Base-by-base conservation (phyloP, 1,284 basidiomycete species). In the Austroboletus novae-zelandiae region DNA sequence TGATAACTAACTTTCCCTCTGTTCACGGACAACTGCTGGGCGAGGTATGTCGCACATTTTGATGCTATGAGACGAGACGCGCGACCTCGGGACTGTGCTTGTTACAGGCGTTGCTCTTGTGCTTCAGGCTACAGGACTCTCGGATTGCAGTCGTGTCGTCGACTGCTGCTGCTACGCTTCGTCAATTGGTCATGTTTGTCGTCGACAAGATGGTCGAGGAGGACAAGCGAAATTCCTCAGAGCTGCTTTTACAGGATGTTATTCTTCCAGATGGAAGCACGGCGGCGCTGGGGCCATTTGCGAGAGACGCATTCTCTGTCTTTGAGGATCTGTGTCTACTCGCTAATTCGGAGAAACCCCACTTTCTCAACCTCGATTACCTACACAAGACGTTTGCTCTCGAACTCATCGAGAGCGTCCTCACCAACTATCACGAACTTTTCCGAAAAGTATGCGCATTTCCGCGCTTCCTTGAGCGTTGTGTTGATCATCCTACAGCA, bases 171-270 rank as follows among this genome's bases (percentile, higher is more conserved):
- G 96, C 97, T 0, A 98, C 95, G 0, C 79, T 99, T 8, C 87
- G 96, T 2, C 96, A 98, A 68, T 80, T 97, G 1, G 92, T 99
- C 48, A 98, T 99, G 94, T 91, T 97, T 58, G 87, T 98, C 13
- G 92, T 98, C 45, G 96, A 99, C 72, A 95, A 97, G 63, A 89
- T 98, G 63, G 83, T 86, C 2, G 80, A 84, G 17, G 91, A 95
- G 65, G 91, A 94, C 57, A 70, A 73, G n/a, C 66, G 69, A 17
- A 77, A 77, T 14, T 71, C 74, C 15, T 53, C 68, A 14, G 51
- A 59, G 7, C 47, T 66, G 27, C 54, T 68, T 2, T 63, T 79
- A 31, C 64, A 72, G 9, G 72, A 80, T 15, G 75, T 82, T 0
- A 67, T 66, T 1, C 76, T 92, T 17, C 85, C 89, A 9, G 76